Percentiles rank a stretch among this genome's conserved stretches.
phyloP scores from a whole-genome alignment of 768 basidiomycete genomes.

The Phlebiopsis flavidoalba region DNA sequence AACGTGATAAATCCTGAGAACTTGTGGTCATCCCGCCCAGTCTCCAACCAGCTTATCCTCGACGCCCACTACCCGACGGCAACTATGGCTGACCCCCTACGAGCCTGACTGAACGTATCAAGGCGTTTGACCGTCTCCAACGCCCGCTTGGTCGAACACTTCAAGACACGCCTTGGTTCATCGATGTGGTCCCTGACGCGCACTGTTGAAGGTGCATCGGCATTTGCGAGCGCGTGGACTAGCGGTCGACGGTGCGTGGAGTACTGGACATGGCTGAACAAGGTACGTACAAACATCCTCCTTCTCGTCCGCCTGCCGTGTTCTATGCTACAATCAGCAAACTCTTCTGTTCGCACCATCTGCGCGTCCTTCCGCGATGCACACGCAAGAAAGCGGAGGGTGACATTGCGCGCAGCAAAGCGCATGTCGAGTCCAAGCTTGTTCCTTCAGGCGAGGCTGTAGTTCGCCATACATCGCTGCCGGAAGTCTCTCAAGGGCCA shows the following conservation, averaged over 20 bases:
- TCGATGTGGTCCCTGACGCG: slow-evolving; percentile 54
- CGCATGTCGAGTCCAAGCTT: slow-evolving; percentile 60
- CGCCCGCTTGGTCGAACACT: slow-evolving; percentile 32
- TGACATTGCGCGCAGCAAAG: slow-evolving; percentile 62
- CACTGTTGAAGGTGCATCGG: slow-evolving; percentile 46
- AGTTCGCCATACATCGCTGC: slow-evolving; percentile 61
- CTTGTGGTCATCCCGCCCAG: neutral
- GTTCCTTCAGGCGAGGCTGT: slow-evolving; percentile 61
- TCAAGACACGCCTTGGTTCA: slow-evolving; percentile 54
- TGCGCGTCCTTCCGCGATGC: slow-evolving; percentile 55
- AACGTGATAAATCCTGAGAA: slow-evolving; percentile 1
- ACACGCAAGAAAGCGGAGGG: slow-evolving; percentile 52
- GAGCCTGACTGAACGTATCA: neutral
- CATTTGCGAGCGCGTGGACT: slow-evolving; percentile 65
- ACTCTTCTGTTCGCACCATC: slow-evolving; percentile 48
- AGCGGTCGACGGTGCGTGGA: slow-evolving; percentile 41
- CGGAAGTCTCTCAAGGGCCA: slow-evolving; percentile 53
- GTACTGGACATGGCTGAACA: slow-evolving; percentile 45
- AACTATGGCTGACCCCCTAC: neutral
- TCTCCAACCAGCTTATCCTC: neutral
- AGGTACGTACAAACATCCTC: slow-evolving; percentile 32
- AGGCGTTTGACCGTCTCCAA: neutral
- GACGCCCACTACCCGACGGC: neutral
- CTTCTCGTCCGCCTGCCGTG: neutral
- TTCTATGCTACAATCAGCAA: slow-evolving; percentile 33